phyloP scores from a whole-genome alignment of 202 grass and related monocot species.

The Musa balbisiana region DNA sequence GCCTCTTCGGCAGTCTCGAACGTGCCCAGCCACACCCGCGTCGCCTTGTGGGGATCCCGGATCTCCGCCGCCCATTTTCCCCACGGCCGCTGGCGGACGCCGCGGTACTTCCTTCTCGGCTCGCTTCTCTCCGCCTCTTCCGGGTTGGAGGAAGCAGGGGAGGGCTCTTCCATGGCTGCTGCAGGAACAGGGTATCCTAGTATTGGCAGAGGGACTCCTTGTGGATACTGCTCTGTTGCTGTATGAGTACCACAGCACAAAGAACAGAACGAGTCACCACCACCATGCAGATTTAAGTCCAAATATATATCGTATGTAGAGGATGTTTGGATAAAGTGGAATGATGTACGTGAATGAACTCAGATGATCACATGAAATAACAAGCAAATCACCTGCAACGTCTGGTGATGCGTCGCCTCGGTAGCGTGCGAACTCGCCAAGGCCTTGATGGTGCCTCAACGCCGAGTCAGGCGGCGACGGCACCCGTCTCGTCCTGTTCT shows the following conservation, averaged over 20 bases:
- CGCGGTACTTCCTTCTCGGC: constrained; percentile 1
- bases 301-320: neutral
- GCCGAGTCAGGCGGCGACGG: neutral
- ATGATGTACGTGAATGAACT: too few species aligned
- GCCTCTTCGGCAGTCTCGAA: constrained; percentile 21
- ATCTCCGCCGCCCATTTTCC: constrained; percentile 22
- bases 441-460: neutral
- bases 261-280: neutral
- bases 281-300: neutral
- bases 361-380: neutral
- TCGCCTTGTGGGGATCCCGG: constrained; percentile 15
- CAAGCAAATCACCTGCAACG: neutral
- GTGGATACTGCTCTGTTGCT: neutral
- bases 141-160: neutral
- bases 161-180: neutral
- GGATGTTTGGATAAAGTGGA: neutral
- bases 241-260: too few species aligned
- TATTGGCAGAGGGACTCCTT: neutral
- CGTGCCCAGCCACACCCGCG: constrained; percentile 23
- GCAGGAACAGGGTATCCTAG: neutral
- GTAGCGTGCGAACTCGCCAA: too few species aligned
- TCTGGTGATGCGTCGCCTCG: neutral
- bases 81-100: constrained; percentile 23
- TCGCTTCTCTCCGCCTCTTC: neutral
- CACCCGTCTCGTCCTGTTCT: neutral